These are phyloP conservation scores for Nannochloropsis oceanica DNA, from an alignment of 108 stramenopile species.

Conservation along the genomic window DNA sequence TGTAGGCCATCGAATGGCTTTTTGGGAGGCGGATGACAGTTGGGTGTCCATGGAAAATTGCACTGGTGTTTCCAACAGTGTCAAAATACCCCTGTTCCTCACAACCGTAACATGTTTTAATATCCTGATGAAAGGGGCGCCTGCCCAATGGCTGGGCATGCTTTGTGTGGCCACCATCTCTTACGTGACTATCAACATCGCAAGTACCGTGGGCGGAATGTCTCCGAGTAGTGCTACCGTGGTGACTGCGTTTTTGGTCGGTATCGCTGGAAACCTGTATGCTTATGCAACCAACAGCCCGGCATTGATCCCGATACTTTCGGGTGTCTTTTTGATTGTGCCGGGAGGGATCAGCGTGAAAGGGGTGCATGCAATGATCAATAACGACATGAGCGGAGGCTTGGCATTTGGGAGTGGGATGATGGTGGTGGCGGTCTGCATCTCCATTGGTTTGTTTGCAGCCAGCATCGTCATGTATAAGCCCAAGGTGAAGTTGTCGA, in stretches of 20 bases:
- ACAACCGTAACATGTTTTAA: neutral
- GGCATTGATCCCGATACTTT: neutral
- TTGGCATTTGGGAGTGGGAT: neutral
- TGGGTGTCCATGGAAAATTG: neutral
- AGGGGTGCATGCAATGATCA: neutral
- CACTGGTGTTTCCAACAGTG: neutral
- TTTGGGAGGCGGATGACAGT: neutral
- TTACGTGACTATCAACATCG: neutral
- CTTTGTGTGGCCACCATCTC: neutral
- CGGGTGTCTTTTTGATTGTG: neutral
- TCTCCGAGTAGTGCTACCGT: neutral
- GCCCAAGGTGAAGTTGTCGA: neutral
- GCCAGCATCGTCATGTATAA: neutral
- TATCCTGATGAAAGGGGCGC: neutral
- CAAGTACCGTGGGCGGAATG: neutral
- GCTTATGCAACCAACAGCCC: neutral
- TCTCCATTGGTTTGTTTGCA: neutral
- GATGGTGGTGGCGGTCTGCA: neutral
- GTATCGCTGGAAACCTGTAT: neutral
- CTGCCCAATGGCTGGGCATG: neutral
- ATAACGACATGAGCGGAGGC: neutral
- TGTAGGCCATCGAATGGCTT: neutral
- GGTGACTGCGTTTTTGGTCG: neutral
- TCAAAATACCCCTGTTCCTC: neutral
- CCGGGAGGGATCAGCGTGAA: neutral